Percentiles rank a stretch among this genome's conserved stretches.
Evolutionary conservation across 2,329 filamentous ascomycete species (phyloP).

Genomic region (Arthrobotrys musiformis): DNA sequence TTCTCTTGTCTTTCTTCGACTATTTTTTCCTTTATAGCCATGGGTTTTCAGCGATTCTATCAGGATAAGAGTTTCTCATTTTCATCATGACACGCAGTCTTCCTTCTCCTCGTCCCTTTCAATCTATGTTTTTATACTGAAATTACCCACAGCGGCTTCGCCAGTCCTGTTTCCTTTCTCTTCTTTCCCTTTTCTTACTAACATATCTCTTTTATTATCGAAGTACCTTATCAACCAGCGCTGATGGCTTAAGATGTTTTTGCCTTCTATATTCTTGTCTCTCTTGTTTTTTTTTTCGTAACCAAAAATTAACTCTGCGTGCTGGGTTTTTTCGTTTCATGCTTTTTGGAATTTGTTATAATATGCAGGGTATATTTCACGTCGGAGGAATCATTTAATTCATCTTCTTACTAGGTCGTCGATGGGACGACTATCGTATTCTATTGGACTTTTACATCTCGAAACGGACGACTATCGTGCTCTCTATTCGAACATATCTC

Average conservation of each 20-base stretch:
- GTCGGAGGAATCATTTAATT: too few relatives aligned
- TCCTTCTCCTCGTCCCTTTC: neutral
- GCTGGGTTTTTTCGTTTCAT: too few relatives aligned
- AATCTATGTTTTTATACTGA: neutral
- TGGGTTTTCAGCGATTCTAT: constrained; percentile 15
- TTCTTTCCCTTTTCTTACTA: neutral
- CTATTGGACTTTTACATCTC: too few relatives aligned
- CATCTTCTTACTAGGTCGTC: too few relatives aligned
- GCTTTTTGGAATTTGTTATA: too few relatives aligned
- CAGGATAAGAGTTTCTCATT: neutral
- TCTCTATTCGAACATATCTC: too few relatives aligned
- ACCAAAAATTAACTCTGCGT: neutral
- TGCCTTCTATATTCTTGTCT: neutral
- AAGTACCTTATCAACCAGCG: too few relatives aligned
- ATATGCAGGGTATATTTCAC: too few relatives aligned
- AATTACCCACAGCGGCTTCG: neutral
- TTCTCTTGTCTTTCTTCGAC: neutral
- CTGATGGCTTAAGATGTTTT: neutral
- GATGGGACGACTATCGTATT: too few relatives aligned
- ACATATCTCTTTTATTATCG: neutral
- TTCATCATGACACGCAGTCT: neutral
- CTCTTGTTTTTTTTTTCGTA: neutral
- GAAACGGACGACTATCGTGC: too few relatives aligned
- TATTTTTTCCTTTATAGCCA: neutral
- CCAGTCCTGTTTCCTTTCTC: neutral